phyloP scores from a whole-genome alignment of 495 filamentous ascomycete species.

The Haplographium delicatum region DNA sequence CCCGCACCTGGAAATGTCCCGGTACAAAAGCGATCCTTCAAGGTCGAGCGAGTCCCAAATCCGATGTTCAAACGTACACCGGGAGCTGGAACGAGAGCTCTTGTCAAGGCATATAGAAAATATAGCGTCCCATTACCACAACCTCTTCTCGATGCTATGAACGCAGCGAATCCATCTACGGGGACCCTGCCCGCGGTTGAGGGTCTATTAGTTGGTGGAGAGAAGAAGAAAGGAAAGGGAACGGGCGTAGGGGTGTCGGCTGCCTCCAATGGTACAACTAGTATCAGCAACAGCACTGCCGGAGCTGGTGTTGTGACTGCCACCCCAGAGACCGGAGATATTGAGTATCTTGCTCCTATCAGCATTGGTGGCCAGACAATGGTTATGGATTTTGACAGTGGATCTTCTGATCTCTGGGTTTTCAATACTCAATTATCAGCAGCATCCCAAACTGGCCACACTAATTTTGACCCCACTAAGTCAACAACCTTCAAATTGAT shows the following conservation, averaged over 20 bases:
- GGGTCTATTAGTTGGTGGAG: neutral
- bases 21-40: slow-evolving; percentile 41
- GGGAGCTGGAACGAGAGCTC: slow-evolving; percentile 37
- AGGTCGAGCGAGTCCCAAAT: slow-evolving; percentile 53
- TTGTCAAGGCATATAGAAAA: slow-evolving; percentile 60
- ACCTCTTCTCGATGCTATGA: slow-evolving; percentile 33
- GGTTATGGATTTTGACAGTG: slow-evolving; percentile 76
- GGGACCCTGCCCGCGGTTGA: slow-evolving; percentile 1
- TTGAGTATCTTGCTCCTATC: slow-evolving; percentile 71
- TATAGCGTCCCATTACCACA: slow-evolving; percentile 49
- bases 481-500: slow-evolving; percentile 48
- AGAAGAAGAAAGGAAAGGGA: neutral
- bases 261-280: slow-evolving; percentile 1
- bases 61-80: slow-evolving; percentile 46
- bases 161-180: slow-evolving; percentile 4
- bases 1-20: slow-evolving; percentile 6
- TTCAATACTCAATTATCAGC: slow-evolving; percentile 60
- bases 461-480: slow-evolving; percentile 55
- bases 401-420: slow-evolving; percentile 82
- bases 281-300: neutral
- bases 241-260: neutral
- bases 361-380: slow-evolving; percentile 69
- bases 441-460: slow-evolving; percentile 42
- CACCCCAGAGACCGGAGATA: slow-evolving; percentile 56
- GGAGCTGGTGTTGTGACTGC: slow-evolving; percentile 54